phyloP scores from a whole-genome alignment of 2,329 filamentous ascomycete genomes.

The Aspergillus fijiensis region DNA sequence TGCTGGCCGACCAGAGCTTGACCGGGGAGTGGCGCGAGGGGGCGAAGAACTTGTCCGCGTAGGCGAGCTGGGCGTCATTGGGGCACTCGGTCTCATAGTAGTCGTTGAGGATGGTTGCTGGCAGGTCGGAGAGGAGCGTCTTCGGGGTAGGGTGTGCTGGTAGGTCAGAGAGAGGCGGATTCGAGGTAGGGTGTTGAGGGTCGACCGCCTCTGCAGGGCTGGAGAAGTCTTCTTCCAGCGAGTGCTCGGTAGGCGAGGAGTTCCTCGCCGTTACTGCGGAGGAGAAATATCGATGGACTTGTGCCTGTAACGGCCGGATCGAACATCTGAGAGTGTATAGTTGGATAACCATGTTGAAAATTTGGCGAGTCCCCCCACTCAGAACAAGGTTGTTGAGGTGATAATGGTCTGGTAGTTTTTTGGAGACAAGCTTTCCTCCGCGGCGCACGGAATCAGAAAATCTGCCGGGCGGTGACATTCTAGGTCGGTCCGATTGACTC shows the following conservation, averaged over 20 bases:
- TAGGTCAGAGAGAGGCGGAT: conserved; percentile 1
- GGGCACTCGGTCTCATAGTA: conserved; percentile 55
- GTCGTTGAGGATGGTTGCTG: conserved; percentile 39
- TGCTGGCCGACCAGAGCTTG: conserved; percentile 60
- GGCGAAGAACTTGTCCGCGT: conserved; percentile 49
- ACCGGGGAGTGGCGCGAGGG: conserved; percentile 48
- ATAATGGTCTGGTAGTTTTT: no score
- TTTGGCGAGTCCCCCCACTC: not conserved
- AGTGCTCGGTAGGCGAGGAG: not conserved
- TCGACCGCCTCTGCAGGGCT: no score
- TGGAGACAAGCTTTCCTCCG: not conserved
- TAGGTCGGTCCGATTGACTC: conserved; percentile 14
- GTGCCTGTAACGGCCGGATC: not conserved
- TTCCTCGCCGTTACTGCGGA: not conserved
- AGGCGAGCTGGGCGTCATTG: conserved; percentile 43
- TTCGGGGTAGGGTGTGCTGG: conserved; percentile 23
- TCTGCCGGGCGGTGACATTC: conserved; percentile 11
- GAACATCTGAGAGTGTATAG: conserved; percentile 13
- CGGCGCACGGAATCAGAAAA: conserved; percentile 12
- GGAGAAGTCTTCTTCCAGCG: no score
- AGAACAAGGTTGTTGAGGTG: conserved; percentile 14
- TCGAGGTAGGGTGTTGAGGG: no score
- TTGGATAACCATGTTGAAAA: conserved; percentile 5
- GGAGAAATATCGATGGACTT: not conserved
- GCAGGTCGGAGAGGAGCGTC: conserved; percentile 31